Conservation (phyloP, 768 basidiomycete genomes). For the Chlorophyllum brunneum region DNA sequence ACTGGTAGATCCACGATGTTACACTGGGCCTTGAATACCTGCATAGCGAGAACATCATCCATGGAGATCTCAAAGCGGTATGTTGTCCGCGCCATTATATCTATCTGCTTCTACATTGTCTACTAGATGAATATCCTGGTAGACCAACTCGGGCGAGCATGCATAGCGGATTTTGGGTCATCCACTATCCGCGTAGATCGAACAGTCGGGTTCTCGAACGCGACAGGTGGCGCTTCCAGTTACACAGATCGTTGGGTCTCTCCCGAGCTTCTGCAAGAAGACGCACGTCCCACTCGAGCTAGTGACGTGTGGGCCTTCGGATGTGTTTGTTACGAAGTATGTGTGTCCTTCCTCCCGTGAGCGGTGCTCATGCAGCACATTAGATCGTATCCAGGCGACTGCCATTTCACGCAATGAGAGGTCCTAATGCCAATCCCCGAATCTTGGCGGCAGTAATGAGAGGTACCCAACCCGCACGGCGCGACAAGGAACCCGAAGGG, state of each 20-base stretch:
- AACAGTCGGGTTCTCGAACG: neutral
- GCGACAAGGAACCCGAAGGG: too few species aligned
- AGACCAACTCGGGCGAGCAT: constrained; percentile 3
- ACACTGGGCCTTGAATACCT: constrained; percentile 11
- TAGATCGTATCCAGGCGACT: too few species aligned
- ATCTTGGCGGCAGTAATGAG: too few species aligned
- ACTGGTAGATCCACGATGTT: constrained; percentile 12
- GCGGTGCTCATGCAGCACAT: too few species aligned
- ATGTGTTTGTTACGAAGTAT: constrained; percentile 14
- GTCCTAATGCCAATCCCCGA: too few species aligned
- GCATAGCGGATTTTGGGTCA: too few species aligned
- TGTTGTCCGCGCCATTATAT: neutral
- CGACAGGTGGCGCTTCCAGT: neutral
- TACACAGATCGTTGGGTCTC: constrained; percentile 15
- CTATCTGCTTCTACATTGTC: neutral
- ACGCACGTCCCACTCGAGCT: neutral
- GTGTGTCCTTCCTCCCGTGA: too few species aligned
- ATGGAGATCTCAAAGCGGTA: constrained; percentile 18
- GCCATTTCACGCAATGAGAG: too few species aligned
- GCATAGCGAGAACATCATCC: constrained; percentile 12
- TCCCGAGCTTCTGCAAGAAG: constrained; percentile 26
- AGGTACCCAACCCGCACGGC: too few species aligned
- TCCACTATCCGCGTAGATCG: constrained; percentile 5
- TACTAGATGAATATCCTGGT: constrained; percentile 14
- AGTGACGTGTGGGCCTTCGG: constrained; percentile 17